Base-by-base conservation (phyloP, 2,329 filamentous ascomycete genomes). In the Monilinia aucupariae region DNA sequence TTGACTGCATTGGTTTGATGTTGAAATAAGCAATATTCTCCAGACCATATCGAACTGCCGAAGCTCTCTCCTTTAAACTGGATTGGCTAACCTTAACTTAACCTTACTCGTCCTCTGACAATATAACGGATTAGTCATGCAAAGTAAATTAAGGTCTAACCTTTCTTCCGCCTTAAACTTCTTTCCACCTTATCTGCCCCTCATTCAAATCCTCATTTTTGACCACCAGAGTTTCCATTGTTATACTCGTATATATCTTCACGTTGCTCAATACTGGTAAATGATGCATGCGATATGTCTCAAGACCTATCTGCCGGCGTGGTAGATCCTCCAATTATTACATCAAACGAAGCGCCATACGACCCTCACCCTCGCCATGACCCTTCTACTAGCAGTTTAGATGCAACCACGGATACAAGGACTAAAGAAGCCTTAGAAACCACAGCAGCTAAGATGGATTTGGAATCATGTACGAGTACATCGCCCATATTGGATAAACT, bases 251-350 rank as follows among this genome's bases (percentile, higher is more conserved):
- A n/a, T 32, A 56, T 56, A 56, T n/a, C 27, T 47, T 7, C n/a
- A 34, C 10, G n/a, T n/a, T n/a, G n/a, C n/a, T n/a, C n/a, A n/a
- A n/a, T n/a, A 25, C 22, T 25, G 4, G 3, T 47, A 22, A 20
- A n/a, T 47, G 45, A 34, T 47, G 22, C 12, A 68, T 68, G 67
- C 63, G 64, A 66, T 43, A 71, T 71, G 69, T 66, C 68, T 67
- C 66, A 50, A 51, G 41, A 56, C n/a, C 37, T 27, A 17, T 62
- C 66, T 63, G 66, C 66, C 61, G 65, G 64, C 64, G 50, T 50
- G 59, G 67, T 59, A 67, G 66, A 67, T 47, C 55, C 61, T 47
- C 58, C 47, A 51, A 61, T 62, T 34, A 34, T 39, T 37, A 41
- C 55, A 53, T 53, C 51, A 32, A 51, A 56, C 37, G 64, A 45